These are phyloP conservation scores for Eucalyptus erythrocorys DNA, from an alignment of 345 rosid genomes.

Conservation along the genomic window DNA sequence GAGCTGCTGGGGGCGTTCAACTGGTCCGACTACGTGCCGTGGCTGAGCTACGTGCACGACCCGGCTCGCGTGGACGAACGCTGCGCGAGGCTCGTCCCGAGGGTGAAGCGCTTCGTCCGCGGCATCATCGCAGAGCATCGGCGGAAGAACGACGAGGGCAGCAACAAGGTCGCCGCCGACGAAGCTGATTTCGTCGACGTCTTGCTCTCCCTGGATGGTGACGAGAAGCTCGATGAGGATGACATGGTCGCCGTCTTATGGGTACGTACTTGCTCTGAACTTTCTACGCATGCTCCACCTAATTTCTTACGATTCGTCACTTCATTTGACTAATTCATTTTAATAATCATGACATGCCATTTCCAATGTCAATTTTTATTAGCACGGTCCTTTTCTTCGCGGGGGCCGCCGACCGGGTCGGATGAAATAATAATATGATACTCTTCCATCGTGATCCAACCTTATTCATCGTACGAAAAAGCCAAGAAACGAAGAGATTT, in stretches of 20 bases:
- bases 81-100: conserved; percentile 63
- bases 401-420: neutral
- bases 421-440: neutral
- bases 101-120: conserved; percentile 41
- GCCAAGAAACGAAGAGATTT: neutral
- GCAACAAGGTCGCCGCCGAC: conserved; percentile 1
- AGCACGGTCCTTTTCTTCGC: neutral
- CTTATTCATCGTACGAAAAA: neutral
- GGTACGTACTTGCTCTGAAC: conserved; percentile 20
- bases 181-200: conserved; percentile 71
- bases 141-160: neutral
- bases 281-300: neutral
- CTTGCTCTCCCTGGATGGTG: conserved; percentile 60
- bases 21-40: conserved; percentile 68
- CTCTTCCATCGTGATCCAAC: neutral
- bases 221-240: conserved; percentile 59
- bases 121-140: conserved; percentile 51
- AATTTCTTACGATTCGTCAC: neutral
- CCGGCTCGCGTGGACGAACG: conserved; percentile 43
- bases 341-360: neutral
- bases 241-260: conserved; percentile 89
- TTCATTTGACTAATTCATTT: neutral
- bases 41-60: conserved; percentile 51
- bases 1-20: conserved; percentile 79
- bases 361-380: neutral